Conservation (phyloP, 768 basidiomycete species). For the Mycena filopes region DNA sequence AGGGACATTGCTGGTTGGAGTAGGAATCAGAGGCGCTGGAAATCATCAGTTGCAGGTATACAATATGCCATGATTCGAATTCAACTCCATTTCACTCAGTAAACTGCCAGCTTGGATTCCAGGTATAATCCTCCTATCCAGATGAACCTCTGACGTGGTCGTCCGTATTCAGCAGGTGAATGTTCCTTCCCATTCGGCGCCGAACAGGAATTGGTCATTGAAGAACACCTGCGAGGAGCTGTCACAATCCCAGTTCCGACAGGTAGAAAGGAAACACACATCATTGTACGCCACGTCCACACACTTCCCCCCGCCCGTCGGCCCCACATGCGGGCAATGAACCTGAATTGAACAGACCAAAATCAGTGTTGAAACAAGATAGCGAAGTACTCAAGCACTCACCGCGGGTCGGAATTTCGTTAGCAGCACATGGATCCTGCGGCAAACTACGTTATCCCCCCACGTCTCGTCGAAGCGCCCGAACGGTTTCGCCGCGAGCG, state of each 20-base stretch:
- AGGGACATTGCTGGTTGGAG: too few relatives aligned
- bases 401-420: constrained; percentile 17
- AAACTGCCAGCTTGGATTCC: too few relatives aligned
- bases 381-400: not conserved
- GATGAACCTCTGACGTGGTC: too few relatives aligned
- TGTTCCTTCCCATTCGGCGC: not conserved
- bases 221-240: not conserved
- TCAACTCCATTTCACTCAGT: too few relatives aligned
- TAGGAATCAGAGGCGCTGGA: too few relatives aligned
- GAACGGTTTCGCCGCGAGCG: constrained; percentile 4
- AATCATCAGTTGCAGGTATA: too few relatives aligned
- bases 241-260: not conserved
- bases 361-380: not conserved
- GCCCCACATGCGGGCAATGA: constrained; percentile 4
- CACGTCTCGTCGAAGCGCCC: constrained; percentile 17
- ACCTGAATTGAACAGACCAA: not conserved
- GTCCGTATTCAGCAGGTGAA: too few relatives aligned
- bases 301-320: constrained; percentile 17
- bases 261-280: not conserved
- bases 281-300: constrained; percentile 20
- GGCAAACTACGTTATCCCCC: constrained; percentile 17
- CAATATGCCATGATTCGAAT: too few relatives aligned
- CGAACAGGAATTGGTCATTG: not conserved
- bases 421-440: constrained; percentile 1
- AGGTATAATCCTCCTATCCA: too few relatives aligned